Base-by-base conservation (phyloP, 2,329 filamentous ascomycete species). In the Diaporthe citriasiana region DNA sequence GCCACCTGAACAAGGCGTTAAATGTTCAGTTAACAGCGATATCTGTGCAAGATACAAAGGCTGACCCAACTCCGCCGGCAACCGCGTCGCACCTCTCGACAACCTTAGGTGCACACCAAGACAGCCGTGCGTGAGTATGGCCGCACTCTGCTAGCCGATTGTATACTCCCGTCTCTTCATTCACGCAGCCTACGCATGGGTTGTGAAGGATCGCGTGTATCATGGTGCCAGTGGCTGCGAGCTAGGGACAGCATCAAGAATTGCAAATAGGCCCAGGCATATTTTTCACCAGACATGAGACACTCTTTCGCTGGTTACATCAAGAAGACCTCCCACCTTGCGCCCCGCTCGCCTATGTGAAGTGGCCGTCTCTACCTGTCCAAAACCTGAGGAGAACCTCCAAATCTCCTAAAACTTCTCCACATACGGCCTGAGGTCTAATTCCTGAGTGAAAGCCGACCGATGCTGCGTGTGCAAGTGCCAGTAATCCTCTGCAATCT, bases 401-500 rank as follows among this genome's bases (percentile, higher is more conserved):
- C 33, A 27, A 13, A 0, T 12, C 33, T 17, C 59, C 80, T 88
- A 95, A 87, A 93, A 97, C 82, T 95, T 97, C 87, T 97, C 95
- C 70, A 95, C 87, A 82, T 90, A 95, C 1, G 95, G 94, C 76
- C 95, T 87, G 40, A 95, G 85, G 82, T 97, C 95, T 78, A 97
- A 82, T 84, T 97, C 94, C 80, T 94, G 94, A 0, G 94, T 95
- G 79, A 96, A 97, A 2, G 91, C 91, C 8, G 93, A 94, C 77
- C 90, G 89, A 42, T 92, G 93, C 85, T 98, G 95, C 0, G 91
- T 93, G 80, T 97, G 95, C 79, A 97, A 81, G 80, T 92, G 87
- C 94, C 94, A 97, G 80, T 97, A 97, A 15, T 90, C 89, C 77
- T 97, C 94, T 15, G 95, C 95, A 86, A 97, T 97, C 91, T 96